These are phyloP conservation scores for Fusarium sp. DNA, from an alignment of 2,329 filamentous ascomycete species.

Conservation along the genomic window DNA sequence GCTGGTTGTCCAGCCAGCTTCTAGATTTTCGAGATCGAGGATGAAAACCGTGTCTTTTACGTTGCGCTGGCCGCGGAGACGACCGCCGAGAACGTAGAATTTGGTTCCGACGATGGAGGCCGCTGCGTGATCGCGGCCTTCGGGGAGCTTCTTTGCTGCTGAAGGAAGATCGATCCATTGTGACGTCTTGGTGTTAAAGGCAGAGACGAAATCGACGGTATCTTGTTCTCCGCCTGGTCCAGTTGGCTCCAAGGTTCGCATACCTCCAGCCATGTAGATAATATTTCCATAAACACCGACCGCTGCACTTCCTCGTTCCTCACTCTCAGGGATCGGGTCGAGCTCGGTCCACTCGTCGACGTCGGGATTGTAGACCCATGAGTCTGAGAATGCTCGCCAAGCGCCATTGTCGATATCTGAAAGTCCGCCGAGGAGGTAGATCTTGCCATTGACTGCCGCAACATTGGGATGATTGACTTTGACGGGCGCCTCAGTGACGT, in stretches of 20 bases:
- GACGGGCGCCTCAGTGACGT: slow-evolving; percentile 41
- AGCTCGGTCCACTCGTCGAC: slow-evolving; percentile 43
- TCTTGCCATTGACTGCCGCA: slow-evolving; percentile 47
- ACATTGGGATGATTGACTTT: slow-evolving; percentile 51
- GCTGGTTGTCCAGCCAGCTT: slow-evolving; percentile 42
- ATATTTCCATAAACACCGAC: slow-evolving; percentile 43
- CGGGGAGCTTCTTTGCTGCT: slow-evolving; percentile 43
- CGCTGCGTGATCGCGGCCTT: slow-evolving; percentile 48
- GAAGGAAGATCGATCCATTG: slow-evolving; percentile 43
- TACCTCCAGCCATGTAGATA: slow-evolving; percentile 52
- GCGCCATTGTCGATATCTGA: slow-evolving; percentile 29
- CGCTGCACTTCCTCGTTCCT: slow-evolving; percentile 45
- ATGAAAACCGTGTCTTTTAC: slow-evolving; percentile 48
- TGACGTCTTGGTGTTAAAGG: slow-evolving; percentile 43
- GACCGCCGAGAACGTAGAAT: slow-evolving; percentile 51
- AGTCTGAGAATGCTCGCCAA: slow-evolving; percentile 42
- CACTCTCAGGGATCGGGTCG: slow-evolving; percentile 38
- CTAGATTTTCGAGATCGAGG: slow-evolving; percentile 43
- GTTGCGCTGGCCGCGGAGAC: slow-evolving; percentile 44
- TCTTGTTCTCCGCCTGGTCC: slow-evolving; percentile 33
- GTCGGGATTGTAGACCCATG: slow-evolving; percentile 45
- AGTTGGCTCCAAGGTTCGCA: slow-evolving; percentile 36
- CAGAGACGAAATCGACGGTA: slow-evolving; percentile 43
- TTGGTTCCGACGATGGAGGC: slow-evolving; percentile 43
- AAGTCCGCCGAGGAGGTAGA: slow-evolving; percentile 53